A percentile compares a stretch with the other conserved stretches of the same genome.
phyloP scores from a whole-genome alignment of 1,139 yeast species.

The Trichomonascaceae sp. region DNA sequence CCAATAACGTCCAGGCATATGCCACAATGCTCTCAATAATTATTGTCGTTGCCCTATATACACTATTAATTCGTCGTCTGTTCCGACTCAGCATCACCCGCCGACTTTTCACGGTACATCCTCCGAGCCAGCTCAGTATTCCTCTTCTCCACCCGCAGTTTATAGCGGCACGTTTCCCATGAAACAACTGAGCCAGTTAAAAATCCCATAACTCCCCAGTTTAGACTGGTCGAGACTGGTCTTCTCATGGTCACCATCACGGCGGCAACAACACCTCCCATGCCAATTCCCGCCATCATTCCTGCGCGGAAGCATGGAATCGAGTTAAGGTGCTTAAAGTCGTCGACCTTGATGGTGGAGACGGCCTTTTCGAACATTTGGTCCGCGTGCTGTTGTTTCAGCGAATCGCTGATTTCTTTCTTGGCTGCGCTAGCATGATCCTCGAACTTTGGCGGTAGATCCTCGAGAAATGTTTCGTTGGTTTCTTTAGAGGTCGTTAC shows the following conservation, averaged over 20 bases:
- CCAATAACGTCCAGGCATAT: too few species aligned
- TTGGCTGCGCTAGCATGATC: constrained; percentile 13
- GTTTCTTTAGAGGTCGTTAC: constrained; percentile 2
- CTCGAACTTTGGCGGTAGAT: constrained; percentile 23
- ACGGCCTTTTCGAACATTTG: constrained; percentile 13
- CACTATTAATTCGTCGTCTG: too few species aligned
- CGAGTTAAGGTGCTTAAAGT: constrained; percentile 45
- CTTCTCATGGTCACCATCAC: constrained; percentile 53
- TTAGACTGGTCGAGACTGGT: constrained; percentile 45
- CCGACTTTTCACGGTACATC: background rate
- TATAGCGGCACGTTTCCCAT: constrained; percentile 85
- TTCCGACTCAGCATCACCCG: too few species aligned
- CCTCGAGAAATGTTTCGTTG: constrained; percentile 15
- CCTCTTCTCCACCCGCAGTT: constrained; percentile 48
- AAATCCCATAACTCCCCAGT: constrained; percentile 80
- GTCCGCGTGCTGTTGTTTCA: constrained; percentile 7
- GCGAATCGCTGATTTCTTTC: constrained; percentile 1
- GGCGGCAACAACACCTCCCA: constrained; percentile 68
- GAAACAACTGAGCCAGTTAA: constrained; percentile 69
- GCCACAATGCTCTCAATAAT: too few species aligned
- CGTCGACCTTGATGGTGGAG: constrained; percentile 25
- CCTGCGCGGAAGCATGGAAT: constrained; percentile 91
- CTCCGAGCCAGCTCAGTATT: constrained; percentile 31
- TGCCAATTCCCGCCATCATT: constrained; percentile 71
- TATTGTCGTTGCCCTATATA: too few species aligned